Base-by-base conservation (phyloP, 2,329 filamentous ascomycete genomes). In the Penicillium sp. region DNA sequence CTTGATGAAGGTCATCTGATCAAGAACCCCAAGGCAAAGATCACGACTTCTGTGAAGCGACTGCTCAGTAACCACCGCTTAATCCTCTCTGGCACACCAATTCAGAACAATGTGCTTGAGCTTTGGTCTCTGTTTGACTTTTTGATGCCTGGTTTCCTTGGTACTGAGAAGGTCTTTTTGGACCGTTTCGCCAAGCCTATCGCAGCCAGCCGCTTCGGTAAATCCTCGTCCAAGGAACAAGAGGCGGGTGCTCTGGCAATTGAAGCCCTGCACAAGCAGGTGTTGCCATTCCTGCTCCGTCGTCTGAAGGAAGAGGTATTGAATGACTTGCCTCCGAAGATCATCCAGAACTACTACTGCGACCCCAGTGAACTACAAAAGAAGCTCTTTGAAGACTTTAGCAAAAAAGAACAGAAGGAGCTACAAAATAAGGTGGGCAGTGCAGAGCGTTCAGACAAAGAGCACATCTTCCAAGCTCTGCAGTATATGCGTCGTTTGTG, bases 401-500 rank as follows among this genome's bases (percentile, higher is more conserved):
- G 85, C 20, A 95, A 88, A 78, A 95, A 90, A 59, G 92, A 98
- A 68, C 86, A 89, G 64, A 95, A 90, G 71, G 87, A 89, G 55
- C 81, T 98, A 29, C 83, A 88, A 38, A 83, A 89, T 27, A 89
- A 95, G 66, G 89, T 92, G 10, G 85, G 87, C 12, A 84, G 84
- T 25, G 84, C 87, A 25, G 92, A 96, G 65, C 95, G 95, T 67
- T 89, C 95, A 55, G 86, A 90, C 58, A 98, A 98, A 70, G 88
- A 95, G 68, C 93, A 98, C 70, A 98, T 98, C 60, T 98, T 98
- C 86, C 92, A 97, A 69, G 93, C 95, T 3, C 74, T 98, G 39
- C 95, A 98, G 68, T 98, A 98, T 73, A 98, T 98, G 95, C 89
- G 95, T 53, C 97, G 97, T 74, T 82, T 98, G 5, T 98, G 93